A percentile compares a stretch with the other conserved stretches of the same genome.
Evolutionary conservation across 1,139 yeast species (phyloP).

Genomic region (Hansenula anomala): DNA sequence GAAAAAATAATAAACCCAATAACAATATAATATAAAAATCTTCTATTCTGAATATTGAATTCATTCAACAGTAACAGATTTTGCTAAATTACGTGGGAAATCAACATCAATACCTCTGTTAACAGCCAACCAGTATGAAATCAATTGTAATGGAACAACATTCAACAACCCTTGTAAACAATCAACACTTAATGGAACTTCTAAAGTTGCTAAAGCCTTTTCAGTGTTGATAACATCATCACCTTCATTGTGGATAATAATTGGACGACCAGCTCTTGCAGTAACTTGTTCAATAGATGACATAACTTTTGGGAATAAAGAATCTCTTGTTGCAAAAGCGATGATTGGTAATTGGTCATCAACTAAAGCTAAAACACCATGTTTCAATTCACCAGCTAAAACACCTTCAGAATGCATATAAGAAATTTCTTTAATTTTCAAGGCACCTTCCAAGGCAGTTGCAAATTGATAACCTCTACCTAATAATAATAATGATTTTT

Average conservation of each 20-base stretch:
- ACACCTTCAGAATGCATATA: slow-evolving; percentile 99
- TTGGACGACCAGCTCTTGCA: slow-evolving; percentile 97
- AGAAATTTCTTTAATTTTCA: slow-evolving; percentile 96
- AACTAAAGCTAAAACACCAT: slow-evolving; percentile 95
- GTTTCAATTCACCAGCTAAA: slow-evolving; percentile 97
- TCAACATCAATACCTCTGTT: slow-evolving; percentile 96
- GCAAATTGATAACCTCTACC: slow-evolving; percentile 99
- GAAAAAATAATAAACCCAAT: too few species aligned
- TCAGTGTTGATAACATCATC: slow-evolving; percentile 56
- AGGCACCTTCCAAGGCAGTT: slow-evolving; percentile 96
- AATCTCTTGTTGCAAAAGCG: slow-evolving; percentile 96
- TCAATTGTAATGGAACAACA: slow-evolving; percentile 91
- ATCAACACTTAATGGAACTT: slow-evolving; percentile 94
- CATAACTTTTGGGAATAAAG: slow-evolving; percentile 93
- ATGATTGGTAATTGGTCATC: slow-evolving; percentile 92
- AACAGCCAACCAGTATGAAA: slow-evolving; percentile 96
- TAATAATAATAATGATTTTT: slow-evolving; percentile 81
- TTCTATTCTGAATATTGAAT: not conserved
- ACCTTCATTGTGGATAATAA: slow-evolving; percentile 87
- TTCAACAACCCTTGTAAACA: slow-evolving; percentile 95
- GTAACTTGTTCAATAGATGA: slow-evolving; percentile 96
- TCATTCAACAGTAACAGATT: slow-evolving; percentile 87
- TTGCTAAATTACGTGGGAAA: slow-evolving; percentile 98
- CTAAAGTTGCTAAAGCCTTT: slow-evolving; percentile 64
- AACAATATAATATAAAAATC: too few species aligned